Conservation (phyloP, 345 rosid genomes). For the Sisymbrium altissimum region DNA sequence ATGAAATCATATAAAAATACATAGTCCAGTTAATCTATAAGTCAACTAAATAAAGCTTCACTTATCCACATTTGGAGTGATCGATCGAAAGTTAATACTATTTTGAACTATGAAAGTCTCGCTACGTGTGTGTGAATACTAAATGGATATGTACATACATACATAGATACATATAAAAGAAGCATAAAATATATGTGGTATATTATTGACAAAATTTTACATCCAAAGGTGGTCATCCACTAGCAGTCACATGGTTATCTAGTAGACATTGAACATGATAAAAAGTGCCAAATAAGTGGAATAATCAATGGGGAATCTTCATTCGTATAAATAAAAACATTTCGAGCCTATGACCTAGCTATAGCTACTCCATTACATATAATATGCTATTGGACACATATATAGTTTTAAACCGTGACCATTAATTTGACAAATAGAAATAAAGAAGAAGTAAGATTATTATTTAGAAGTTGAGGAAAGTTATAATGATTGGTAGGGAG, state of each 20-base stretch:
- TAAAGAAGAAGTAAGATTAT: not conserved
- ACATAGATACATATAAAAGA: not conserved
- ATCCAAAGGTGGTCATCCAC: conserved; percentile 26
- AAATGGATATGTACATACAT: not conserved
- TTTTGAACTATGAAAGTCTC: not conserved
- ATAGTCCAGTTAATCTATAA: not conserved
- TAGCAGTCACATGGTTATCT: conserved; percentile 28
- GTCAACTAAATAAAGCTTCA: conserved; percentile 6
- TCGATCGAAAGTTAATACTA: not conserved
- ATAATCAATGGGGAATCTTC: conserved; percentile 28
- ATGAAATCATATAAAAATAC: not conserved
- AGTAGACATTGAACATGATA: conserved; percentile 30
- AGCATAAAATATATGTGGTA: not conserved
- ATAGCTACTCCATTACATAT: not conserved
- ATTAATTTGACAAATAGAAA: not conserved
- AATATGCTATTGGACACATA: not conserved
- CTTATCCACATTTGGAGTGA: not conserved
- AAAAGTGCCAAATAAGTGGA: conserved; percentile 27
- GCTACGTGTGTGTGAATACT: not conserved
- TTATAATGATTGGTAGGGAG: conserved; percentile 35
- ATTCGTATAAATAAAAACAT: not conserved
- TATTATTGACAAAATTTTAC: not conserved
- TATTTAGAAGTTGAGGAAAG: conserved; percentile 14
- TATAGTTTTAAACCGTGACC: not conserved
- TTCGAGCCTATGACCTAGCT: conserved; percentile 25